A percentile compares a stretch with the other conserved stretches of the same genome.
phyloP scores from a whole-genome alignment of 257 asterid genomes.

The Schizonepeta tenuifolia region DNA sequence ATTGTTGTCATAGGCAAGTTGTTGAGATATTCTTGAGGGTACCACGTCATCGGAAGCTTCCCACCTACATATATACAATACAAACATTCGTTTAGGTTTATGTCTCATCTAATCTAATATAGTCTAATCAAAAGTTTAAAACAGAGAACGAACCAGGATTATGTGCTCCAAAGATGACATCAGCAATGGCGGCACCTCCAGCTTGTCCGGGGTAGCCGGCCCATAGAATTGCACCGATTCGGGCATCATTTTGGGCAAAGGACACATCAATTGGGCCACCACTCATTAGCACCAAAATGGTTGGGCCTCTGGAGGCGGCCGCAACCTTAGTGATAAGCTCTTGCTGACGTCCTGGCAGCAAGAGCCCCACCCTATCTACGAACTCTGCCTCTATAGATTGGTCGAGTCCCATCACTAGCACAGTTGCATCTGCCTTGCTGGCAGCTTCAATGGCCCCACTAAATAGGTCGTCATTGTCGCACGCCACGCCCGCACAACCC shows the following conservation, averaged over 20 bases:
- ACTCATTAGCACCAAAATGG: conserved; percentile 60
- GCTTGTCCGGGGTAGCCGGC: conserved; percentile 83
- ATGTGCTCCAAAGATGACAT: conserved; percentile 65
- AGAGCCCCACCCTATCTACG: conserved; percentile 59
- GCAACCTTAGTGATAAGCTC: conserved; percentile 67
- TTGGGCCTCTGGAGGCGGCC: conserved; percentile 65
- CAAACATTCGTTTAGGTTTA: too few relatives aligned
- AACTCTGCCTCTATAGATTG: conserved; percentile 78
- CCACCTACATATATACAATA: conserved; percentile 47
- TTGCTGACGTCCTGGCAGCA: conserved; percentile 68
- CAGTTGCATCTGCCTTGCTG: conserved; percentile 58
- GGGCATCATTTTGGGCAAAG: conserved; percentile 58
- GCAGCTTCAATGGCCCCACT: conserved; percentile 62
- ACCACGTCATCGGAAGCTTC: conserved; percentile 86
- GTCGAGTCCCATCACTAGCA: conserved; percentile 71
- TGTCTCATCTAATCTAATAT: too few relatives aligned
- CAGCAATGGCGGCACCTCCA: conserved; percentile 77
- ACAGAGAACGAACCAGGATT: conserved; percentile 51
- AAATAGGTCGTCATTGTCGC: conserved; percentile 47
- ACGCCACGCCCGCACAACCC: conserved; percentile 67
- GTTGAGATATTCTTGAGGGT: conserved; percentile 64
- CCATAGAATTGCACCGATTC: conserved; percentile 62
- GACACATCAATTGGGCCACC: conserved; percentile 86
- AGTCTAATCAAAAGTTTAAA: too few relatives aligned
- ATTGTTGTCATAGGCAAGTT: conserved; percentile 73